These are phyloP conservation scores for Aspergillus nanangensis DNA, from an alignment of 495 filamentous ascomycete species.

Conservation along the genomic window DNA sequence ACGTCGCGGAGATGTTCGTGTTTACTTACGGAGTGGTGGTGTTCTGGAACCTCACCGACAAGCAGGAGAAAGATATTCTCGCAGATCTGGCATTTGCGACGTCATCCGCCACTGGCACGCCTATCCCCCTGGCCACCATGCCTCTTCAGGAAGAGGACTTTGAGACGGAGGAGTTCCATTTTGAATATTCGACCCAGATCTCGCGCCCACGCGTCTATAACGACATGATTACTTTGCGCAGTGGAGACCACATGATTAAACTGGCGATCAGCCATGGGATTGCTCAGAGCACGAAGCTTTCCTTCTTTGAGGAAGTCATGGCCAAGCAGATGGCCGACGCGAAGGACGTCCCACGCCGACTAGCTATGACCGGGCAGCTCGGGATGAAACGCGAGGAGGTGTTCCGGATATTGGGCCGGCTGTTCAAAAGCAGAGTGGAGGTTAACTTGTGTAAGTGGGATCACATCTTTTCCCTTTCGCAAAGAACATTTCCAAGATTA, in stretches of 20 bases:
- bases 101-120: conserved; percentile 41
- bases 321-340: conserved; percentile 88
- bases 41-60: conserved; percentile 97
- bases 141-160: conserved; percentile 81
- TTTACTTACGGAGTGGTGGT: conserved; percentile 97
- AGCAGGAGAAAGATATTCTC: conserved; percentile 93
- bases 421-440: conserved; percentile 93
- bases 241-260: conserved; percentile 98
- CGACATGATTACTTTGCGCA: conserved; percentile 96
- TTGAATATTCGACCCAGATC: conserved; percentile 86
- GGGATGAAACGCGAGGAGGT: conserved; percentile 93
- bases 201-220: conserved; percentile 90
- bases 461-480: neutral
- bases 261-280: conserved; percentile 96
- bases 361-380: conserved; percentile 84
- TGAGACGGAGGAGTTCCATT: conserved; percentile 98
- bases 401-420: conserved; percentile 78
- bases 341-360: conserved; percentile 80
- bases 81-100: conserved; percentile 93
- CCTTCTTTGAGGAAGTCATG: conserved; percentile 97
- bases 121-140: conserved; percentile 60
- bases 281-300: conserved; percentile 94
- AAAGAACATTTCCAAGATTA: no score
- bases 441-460: conserved; percentile 89
- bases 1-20: conserved; percentile 96